Evolutionary conservation across 2,329 filamentous ascomycete species (phyloP).

Genomic region (Zasmidium citrigriseum): DNA sequence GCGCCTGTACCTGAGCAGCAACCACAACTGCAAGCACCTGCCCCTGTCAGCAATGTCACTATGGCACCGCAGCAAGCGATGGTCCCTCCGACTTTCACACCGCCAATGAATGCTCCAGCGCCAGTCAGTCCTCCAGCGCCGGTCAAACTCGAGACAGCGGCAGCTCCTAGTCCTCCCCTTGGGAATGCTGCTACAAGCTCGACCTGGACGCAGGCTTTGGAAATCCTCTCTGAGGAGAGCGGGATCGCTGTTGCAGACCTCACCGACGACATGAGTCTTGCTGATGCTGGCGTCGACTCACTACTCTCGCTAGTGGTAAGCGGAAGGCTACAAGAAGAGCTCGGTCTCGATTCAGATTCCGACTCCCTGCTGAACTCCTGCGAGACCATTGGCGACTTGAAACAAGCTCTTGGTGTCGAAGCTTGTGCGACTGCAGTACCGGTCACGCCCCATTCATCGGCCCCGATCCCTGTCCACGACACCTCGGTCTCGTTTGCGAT

Average conservation of each 20-base stretch:
- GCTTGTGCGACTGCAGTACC: not conserved
- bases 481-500: not conserved
- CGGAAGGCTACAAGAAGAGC: constrained; percentile 28
- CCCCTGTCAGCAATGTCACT: too few relatives aligned
- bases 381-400: not conserved
- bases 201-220: not conserved
- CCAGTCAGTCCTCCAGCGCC: not conserved
- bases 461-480: not conserved
- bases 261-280: constrained; percentile 27
- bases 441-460: not conserved
- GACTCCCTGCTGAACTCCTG: not conserved
- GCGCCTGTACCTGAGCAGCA: not conserved
- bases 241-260: constrained; percentile 29
- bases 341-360: constrained; percentile 18
- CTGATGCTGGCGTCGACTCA: constrained; percentile 34
- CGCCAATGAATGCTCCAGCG: not conserved
- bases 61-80: too few relatives aligned
- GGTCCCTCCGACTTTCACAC: not conserved
- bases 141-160: not conserved
- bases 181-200: not conserved
- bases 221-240: constrained; percentile 31
- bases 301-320: constrained; percentile 29
- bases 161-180: not conserved
- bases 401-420: not conserved
- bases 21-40: too few relatives aligned